Conservation (phyloP, 495 filamentous ascomycete genomes). For the Penicillium manginii region DNA sequence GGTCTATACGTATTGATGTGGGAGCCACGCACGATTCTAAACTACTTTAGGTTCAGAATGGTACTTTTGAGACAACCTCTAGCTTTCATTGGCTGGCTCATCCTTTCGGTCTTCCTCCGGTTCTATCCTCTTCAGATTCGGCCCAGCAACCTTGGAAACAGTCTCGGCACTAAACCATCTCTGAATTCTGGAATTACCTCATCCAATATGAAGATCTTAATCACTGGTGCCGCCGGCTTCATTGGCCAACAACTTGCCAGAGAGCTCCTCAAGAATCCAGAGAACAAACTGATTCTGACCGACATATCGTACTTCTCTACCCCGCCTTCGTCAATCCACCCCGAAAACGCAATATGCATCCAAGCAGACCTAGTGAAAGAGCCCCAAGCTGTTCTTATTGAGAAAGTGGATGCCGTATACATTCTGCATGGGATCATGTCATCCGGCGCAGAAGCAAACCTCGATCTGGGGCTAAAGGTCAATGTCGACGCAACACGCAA, state of each 20-base stretch:
- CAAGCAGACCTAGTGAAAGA: neutral
- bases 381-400: neutral
- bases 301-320: neutral
- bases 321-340: neutral
- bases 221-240: neutral
- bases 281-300: neutral
- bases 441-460: neutral
- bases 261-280: neutral
- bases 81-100: no score
- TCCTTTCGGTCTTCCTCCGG: no score
- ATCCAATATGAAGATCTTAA: neutral
- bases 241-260: neutral
- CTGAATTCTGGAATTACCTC: no score
- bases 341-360: neutral
- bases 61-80: no score
- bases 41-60: no score
- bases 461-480: neutral
- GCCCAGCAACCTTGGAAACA: no score
- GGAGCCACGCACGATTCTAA: no score
- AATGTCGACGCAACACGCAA: neutral
- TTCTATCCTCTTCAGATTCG: no score
- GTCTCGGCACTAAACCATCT: no score
- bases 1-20: no score
- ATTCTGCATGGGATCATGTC: neutral
- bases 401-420: neutral